These are phyloP conservation scores for Rhodotorula sp. DNA, from an alignment of 1,284 basidiomycete species.

Conservation along the genomic window DNA sequence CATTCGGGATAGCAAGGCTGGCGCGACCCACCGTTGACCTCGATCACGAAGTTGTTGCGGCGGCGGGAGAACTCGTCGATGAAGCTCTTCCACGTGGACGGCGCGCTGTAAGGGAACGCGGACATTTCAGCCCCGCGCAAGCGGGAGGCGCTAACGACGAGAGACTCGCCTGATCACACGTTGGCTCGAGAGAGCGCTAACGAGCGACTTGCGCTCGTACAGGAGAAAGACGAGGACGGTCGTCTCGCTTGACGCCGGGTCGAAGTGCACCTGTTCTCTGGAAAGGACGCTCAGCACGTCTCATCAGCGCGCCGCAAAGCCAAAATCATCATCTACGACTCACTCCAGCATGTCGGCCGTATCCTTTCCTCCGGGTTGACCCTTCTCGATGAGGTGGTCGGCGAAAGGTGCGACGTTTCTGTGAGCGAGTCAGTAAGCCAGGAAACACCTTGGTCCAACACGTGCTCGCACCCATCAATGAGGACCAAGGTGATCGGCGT, in stretches of 20 bases:
- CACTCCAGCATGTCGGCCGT: not conserved
- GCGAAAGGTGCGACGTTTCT: constrained; percentile 3
- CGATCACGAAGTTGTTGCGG: not conserved
- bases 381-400: constrained; percentile 6
- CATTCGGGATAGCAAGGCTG: too few species aligned
- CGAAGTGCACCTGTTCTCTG: not conserved
- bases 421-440: not conserved
- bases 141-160: too few species aligned
- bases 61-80: not conserved
- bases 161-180: not conserved
- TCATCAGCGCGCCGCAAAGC: not conserved
- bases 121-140: too few species aligned
- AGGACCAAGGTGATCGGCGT: not conserved
- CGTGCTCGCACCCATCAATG: constrained; percentile 4
- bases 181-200: too few species aligned
- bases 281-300: rapidly evolving
- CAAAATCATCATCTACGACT: rapidly evolving
- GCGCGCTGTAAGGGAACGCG: not conserved
- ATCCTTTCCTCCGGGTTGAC: not conserved
- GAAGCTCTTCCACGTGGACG: constrained; percentile 3
- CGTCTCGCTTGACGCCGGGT: too few species aligned
- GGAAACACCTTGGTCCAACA: too few species aligned
- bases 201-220: too few species aligned
- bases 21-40: not conserved
- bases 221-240: too few species aligned